phyloP scores from a whole-genome alignment of 2,329 filamentous ascomycete species.

The Sarocladium brachiariae region DNA sequence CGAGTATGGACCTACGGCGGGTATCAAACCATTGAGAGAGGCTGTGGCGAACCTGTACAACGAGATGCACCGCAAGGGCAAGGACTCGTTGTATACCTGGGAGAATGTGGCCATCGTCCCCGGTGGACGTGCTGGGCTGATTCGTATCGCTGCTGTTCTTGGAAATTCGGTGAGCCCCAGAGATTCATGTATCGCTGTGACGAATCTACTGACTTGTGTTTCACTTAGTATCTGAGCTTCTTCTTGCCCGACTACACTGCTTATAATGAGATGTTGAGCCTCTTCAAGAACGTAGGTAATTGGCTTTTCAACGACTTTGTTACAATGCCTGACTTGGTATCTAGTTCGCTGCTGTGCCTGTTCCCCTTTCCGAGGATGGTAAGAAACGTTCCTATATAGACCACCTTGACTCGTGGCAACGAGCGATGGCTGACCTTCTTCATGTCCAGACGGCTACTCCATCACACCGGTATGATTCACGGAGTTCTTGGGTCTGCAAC shows the following conservation, averaged over 20 bases:
- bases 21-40: conserved; percentile 83
- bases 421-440: not conserved
- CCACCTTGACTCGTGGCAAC: not conserved
- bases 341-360: conserved; percentile 78
- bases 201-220: not conserved
- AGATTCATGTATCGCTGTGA: not conserved
- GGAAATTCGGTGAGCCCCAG: conserved; percentile 57
- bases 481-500: not conserved
- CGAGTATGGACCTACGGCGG: conserved; percentile 90
- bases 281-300: conserved; percentile 76
- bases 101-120: conserved; percentile 97
- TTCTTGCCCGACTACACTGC: conserved; percentile 95
- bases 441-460: conserved; percentile 68
- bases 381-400: not conserved
- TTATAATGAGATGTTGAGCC: conserved; percentile 93
- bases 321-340: conserved; percentile 1
- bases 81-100: conserved; percentile 86
- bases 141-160: conserved; percentile 88
- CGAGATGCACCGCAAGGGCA: conserved; percentile 80
- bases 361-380: conserved; percentile 66
- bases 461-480: conserved; percentile 54
- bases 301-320: not conserved
- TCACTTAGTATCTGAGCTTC: conserved; percentile 72
- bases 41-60: conserved; percentile 93
- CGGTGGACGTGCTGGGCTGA: conserved; percentile 84